These are phyloP conservation scores for Tylopilus subfusipes DNA, from an alignment of 768 basidiomycete species.

Conservation along the genomic window DNA sequence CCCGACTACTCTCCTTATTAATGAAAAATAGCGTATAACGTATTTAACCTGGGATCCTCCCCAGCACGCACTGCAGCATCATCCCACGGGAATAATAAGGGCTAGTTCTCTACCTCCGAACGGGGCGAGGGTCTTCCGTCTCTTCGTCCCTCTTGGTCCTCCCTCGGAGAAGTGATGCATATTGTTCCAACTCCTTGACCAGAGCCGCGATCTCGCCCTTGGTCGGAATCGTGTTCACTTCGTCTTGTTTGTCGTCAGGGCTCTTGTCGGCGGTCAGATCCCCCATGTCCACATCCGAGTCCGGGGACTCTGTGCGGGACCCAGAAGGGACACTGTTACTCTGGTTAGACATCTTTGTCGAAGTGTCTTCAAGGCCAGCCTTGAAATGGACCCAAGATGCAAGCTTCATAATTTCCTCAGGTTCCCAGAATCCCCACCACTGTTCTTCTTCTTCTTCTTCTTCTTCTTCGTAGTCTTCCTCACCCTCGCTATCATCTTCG, in stretches of 20 bases:
- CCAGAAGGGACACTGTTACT: background rate
- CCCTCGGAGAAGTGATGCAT: conserved; percentile 60
- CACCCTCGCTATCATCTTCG: conserved; percentile 23
- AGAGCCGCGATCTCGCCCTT: conserved; percentile 41
- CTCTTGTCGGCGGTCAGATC: conserved; percentile 9
- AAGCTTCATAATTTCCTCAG: conserved; percentile 59
- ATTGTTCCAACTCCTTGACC: conserved; percentile 54
- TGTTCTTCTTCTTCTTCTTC: conserved; percentile 40
- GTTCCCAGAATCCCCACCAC: conserved; percentile 80
- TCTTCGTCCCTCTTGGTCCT: conserved; percentile 39
- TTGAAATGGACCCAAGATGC: conserved; percentile 62
- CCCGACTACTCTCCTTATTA: conserved; percentile 18
- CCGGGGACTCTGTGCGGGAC: background rate
- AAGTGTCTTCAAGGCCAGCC: conserved; percentile 36
- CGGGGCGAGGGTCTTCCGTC: conserved; percentile 3
- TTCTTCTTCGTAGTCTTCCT: conserved; percentile 22
- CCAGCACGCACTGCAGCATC: conserved; percentile 10
- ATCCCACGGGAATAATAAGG: background rate
- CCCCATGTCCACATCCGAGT: conserved; percentile 22
- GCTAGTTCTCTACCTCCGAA: conserved; percentile 9
- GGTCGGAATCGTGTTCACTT: conserved; percentile 16
- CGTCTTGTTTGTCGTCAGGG: conserved; percentile 5
- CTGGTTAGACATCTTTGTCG: conserved; percentile 7
- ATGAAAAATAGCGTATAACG: conserved; percentile 28
- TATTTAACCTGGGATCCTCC: conserved; percentile 6